These are phyloP conservation scores for Usnea hakonensis DNA, from an alignment of 495 filamentous ascomycete genomes.

Conservation along the genomic window DNA sequence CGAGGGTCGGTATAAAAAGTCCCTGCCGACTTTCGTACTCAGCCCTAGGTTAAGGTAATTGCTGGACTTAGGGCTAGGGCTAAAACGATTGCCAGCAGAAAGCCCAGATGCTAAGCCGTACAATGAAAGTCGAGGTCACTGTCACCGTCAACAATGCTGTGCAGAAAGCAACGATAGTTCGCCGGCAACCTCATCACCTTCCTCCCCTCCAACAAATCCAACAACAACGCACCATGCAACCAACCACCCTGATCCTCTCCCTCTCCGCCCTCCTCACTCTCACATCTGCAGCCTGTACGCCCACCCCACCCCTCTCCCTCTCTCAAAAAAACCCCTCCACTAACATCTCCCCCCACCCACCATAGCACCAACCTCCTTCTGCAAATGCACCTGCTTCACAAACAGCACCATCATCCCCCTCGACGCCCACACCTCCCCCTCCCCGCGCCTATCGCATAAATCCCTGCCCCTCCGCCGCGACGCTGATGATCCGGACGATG, in stretches of 20 bases:
- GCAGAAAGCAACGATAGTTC: background rate
- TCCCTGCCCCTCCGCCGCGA: slow-evolving; percentile 25
- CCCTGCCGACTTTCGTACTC: too few relatives aligned
- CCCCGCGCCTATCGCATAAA: slow-evolving; percentile 21
- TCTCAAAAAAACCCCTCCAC: background rate
- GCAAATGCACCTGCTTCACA: slow-evolving; percentile 93
- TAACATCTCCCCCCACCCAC: background rate
- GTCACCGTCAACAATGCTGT: too few relatives aligned
- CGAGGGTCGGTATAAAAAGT: too few relatives aligned
- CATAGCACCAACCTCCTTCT: slow-evolving; percentile 65
- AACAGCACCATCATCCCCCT: slow-evolving; percentile 87
- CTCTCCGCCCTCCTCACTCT: slow-evolving; percentile 11
- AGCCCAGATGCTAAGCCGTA: too few relatives aligned
- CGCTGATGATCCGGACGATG: slow-evolving; percentile 23
- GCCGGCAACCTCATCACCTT: background rate
- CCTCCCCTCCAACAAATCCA: background rate
- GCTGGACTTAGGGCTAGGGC: too few relatives aligned
- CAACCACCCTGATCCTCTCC: background rate
- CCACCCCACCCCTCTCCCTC: background rate
- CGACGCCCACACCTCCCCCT: slow-evolving; percentile 38
- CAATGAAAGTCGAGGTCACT: too few relatives aligned
- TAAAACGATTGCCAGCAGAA: too few relatives aligned
- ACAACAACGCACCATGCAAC: background rate
- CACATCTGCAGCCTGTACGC: slow-evolving; percentile 18
- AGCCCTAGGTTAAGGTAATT: too few relatives aligned